These are phyloP conservation scores for Penicillium hordei DNA, from an alignment of 2,329 filamentous ascomycete species.

Conservation along the genomic window DNA sequence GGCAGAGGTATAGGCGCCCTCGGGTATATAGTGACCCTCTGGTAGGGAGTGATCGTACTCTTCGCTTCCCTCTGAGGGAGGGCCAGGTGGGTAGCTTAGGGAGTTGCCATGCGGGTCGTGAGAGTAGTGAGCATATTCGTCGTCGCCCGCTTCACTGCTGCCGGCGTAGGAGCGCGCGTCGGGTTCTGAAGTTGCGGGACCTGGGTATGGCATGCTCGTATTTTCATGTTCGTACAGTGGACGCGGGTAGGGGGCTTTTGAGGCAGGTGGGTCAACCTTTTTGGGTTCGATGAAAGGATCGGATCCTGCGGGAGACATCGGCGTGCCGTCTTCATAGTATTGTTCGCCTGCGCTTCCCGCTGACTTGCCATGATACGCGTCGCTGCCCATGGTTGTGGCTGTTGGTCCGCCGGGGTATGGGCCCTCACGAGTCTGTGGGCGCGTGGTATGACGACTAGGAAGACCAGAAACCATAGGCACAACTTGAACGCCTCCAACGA, in stretches of 20 bases:
- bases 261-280: slow-evolving; percentile 28
- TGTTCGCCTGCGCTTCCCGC: slow-evolving; percentile 41
- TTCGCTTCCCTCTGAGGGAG: slow-evolving; percentile 52
- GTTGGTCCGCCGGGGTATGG: slow-evolving; percentile 42
- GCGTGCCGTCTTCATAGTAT: slow-evolving; percentile 51
- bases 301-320: slow-evolving; percentile 56
- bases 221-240: slow-evolving; percentile 44
- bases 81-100: slow-evolving; percentile 53
- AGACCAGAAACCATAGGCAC: slow-evolving; percentile 83
- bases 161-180: slow-evolving; percentile 51
- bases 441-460: slow-evolving; percentile 52
- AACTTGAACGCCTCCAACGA: slow-evolving; percentile 91
- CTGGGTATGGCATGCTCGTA: slow-evolving; percentile 31
- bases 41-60: slow-evolving; percentile 53
- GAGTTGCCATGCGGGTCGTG: slow-evolving; percentile 62
- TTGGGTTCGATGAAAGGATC: slow-evolving; percentile 61
- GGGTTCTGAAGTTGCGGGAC: slow-evolving; percentile 45
- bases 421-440: slow-evolving; percentile 49
- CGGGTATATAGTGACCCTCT: slow-evolving; percentile 47
- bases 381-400: slow-evolving; percentile 32
- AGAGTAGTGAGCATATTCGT: slow-evolving; percentile 69
- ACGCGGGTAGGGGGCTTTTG: slow-evolving; percentile 28
- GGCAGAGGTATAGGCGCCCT: slow-evolving; percentile 28
- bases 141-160: slow-evolving; percentile 64
- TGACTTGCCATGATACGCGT: slow-evolving; percentile 20